Conservation (phyloP, 75 land plant genomes). For the Pinus taeda region DNA sequence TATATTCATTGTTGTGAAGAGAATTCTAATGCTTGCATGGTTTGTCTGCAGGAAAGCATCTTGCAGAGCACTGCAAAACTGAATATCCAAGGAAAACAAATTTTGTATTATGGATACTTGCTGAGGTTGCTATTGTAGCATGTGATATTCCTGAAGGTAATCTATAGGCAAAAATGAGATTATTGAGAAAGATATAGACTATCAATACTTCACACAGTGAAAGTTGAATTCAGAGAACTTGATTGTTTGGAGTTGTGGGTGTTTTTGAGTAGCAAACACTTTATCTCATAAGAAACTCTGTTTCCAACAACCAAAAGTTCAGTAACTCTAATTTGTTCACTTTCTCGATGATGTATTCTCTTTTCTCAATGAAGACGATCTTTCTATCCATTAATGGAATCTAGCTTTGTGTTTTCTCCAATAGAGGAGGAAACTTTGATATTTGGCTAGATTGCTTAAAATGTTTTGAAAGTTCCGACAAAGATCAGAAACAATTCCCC, state of each 20-base stretch:
- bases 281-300: background rate
- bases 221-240: background rate
- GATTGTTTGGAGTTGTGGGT: background rate
- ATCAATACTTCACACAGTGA: background rate
- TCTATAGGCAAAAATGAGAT: background rate
- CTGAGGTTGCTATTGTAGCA: constrained; percentile 76
- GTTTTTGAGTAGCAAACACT: background rate
- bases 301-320: background rate
- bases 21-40: background rate
- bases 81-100: constrained; percentile 59
- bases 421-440: too few species aligned
- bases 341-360: too few species aligned
- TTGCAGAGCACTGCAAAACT: constrained; percentile 74
- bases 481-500: too few species aligned
- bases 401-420: too few species aligned
- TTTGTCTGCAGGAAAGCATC: constrained; percentile 60
- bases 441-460: background rate
- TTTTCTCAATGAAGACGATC: too few species aligned
- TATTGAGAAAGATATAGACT: background rate
- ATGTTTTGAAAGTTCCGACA: background rate
- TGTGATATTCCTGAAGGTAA: constrained; percentile 89
- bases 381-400: too few species aligned
- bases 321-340: background rate
- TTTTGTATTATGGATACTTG: constrained; percentile 65
- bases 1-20: background rate